A percentile compares a stretch with the other conserved stretches of the same genome.
These are phyloP conservation scores for Davidsoniella virescens DNA, from an alignment of 2,329 filamentous ascomycete genomes.

Conservation along the genomic window DNA sequence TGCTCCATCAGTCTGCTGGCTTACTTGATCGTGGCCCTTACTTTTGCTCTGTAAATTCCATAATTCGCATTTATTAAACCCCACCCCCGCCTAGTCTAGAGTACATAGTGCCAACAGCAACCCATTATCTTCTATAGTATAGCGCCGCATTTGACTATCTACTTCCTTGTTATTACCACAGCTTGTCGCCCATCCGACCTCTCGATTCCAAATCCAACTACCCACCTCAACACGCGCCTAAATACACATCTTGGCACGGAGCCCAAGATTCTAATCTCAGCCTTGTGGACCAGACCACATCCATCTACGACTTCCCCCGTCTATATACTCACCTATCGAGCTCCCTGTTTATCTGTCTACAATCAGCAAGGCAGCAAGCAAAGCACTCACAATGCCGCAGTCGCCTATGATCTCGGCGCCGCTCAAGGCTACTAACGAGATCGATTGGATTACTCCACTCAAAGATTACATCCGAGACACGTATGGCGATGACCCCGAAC, in stretches of 20 bases:
- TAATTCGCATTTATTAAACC: neutral
- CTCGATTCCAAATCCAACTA: too few species aligned
- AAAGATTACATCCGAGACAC: slow-evolving; percentile 87
- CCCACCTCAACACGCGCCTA: neutral
- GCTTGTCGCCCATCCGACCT: too few species aligned
- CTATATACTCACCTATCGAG: neutral
- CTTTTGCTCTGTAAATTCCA: too few species aligned
- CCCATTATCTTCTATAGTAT: too few species aligned
- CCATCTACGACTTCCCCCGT: neutral
- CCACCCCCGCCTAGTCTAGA: neutral
- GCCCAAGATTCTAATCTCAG: neutral
- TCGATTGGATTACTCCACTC: slow-evolving; percentile 88
- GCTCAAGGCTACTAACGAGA: slow-evolving; percentile 88
- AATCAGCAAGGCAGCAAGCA: too few species aligned
- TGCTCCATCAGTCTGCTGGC: too few species aligned
- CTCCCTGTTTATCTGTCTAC: neutral
- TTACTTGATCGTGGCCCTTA: too few species aligned
- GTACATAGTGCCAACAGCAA: neutral
- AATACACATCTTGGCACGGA: neutral
- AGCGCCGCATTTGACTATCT: too few species aligned
- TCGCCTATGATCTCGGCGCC: slow-evolving; percentile 91
- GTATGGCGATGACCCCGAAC: slow-evolving; percentile 92
- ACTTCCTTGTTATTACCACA: too few species aligned
- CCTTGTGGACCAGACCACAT: neutral
- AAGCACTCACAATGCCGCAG: slow-evolving; percentile 46